These are phyloP conservation scores for Thielaviopsis cerberus DNA, from an alignment of 2,329 filamentous ascomycete species.

Conservation along the genomic window DNA sequence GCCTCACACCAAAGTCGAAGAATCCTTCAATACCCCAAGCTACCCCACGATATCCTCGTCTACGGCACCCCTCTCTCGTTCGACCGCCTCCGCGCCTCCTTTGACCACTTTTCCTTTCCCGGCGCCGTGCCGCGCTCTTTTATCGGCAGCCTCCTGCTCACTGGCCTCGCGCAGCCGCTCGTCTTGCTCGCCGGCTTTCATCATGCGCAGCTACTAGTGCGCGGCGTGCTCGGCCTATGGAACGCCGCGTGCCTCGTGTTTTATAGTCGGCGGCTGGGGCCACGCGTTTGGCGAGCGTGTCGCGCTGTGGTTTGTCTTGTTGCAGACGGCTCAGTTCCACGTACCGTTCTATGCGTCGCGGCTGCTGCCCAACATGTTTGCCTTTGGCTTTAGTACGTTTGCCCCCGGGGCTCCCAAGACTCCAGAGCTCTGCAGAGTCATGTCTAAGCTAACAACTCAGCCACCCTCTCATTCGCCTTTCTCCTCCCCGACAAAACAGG, in stretches of 20 bases:
- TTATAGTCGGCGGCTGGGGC: conserved; percentile 45
- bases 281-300: conserved; percentile 49
- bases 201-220: conserved; percentile 43
- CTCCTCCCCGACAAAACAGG: conserved; percentile 21
- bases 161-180: conserved; percentile 51
- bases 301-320: conserved; percentile 59
- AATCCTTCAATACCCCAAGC: conserved; percentile 97
- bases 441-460: conserved; percentile 21
- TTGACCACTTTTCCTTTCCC: conserved; percentile 81
- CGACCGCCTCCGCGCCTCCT: conserved; percentile 36
- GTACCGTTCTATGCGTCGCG: conserved; percentile 80
- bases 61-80: conserved; percentile 49
- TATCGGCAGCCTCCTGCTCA: conserved; percentile 58
- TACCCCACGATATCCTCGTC: conserved; percentile 66
- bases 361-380: conserved; percentile 91
- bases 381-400: conserved; percentile 61
- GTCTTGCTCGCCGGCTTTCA: conserved; percentile 39
- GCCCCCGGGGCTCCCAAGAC: too few species aligned
- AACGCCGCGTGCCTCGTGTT: conserved; percentile 53
- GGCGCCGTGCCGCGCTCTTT: conserved; percentile 87
- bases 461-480: conserved; percentile 43
- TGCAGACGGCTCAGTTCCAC: conserved; percentile 79
- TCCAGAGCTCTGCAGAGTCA: neutral
- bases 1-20: conserved; percentile 93
- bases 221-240: conserved; percentile 56